phyloP scores from a whole-genome alignment of 2,329 filamentous ascomycete genomes.

The Thelonectria discophora region DNA sequence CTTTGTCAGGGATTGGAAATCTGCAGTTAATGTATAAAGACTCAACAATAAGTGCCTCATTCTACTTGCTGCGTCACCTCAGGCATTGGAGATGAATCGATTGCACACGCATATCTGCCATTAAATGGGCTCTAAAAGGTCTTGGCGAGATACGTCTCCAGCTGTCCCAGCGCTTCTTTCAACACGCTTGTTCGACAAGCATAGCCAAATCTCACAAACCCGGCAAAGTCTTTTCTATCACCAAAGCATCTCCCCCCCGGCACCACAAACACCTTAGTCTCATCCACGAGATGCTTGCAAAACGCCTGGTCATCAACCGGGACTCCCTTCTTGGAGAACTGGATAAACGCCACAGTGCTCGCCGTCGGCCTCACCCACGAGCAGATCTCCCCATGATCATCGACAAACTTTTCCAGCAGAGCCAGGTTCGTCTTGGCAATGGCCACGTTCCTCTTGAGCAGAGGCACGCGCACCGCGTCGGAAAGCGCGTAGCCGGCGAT shows the following conservation, averaged over 20 bases:
- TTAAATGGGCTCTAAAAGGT: conserved; percentile 1
- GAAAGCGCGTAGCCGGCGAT: conserved; percentile 80
- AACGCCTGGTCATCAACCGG: conserved; percentile 13
- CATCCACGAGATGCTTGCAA: conserved; percentile 6
- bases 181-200: conserved; percentile 13
- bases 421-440: conserved; percentile 14
- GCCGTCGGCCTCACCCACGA: conserved; percentile 22
- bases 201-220: conserved; percentile 19
- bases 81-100: too few species aligned
- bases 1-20: too few species aligned
- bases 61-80: too few species aligned
- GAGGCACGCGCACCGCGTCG: conserved; percentile 47
- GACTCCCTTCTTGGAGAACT: not conserved
- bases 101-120: not conserved
- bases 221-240: conserved; percentile 15
- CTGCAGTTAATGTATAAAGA: too few species aligned
- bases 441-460: conserved; percentile 61
- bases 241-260: conserved; percentile 19
- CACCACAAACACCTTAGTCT: conserved; percentile 18
- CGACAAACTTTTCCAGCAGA: conserved; percentile 2
- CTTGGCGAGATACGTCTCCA: conserved; percentile 4
- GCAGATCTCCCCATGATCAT: conserved; percentile 8
- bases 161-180: conserved; percentile 27
- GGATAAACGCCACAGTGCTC: conserved; percentile 19
- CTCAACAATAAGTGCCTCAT: too few species aligned